Evolutionary conservation across 805 yeast species (phyloP).

Genomic region (Starmerella etchellsii): DNA sequence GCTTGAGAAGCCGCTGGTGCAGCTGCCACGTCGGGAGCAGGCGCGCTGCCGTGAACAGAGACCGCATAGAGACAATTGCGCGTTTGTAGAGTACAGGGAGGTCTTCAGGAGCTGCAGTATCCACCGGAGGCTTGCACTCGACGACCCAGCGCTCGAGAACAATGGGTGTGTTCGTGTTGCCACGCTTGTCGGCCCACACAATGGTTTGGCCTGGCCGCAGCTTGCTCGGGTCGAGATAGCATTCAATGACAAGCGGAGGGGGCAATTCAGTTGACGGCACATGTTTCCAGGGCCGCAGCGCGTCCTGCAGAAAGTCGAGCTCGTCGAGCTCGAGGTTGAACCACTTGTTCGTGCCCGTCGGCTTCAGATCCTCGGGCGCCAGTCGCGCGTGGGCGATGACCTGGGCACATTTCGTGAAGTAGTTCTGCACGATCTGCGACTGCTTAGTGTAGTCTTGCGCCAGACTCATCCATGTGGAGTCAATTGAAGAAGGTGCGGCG

Average conservation of each 20-base stretch:
- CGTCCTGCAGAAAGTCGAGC: slow-evolving; percentile 36
- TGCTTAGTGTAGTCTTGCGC: slow-evolving; percentile 12
- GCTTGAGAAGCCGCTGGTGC: slow-evolving; percentile 33
- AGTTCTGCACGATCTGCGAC: slow-evolving; percentile 29
- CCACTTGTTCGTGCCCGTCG: slow-evolving; percentile 24
- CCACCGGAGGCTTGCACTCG: slow-evolving; percentile 47
- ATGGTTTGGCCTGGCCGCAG: slow-evolving; percentile 46
- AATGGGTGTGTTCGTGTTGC: slow-evolving; percentile 52
- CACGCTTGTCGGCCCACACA: slow-evolving; percentile 41
- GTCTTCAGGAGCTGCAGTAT: slow-evolving; percentile 28
- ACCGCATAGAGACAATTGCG: slow-evolving; percentile 59
- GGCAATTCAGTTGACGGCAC: slow-evolving; percentile 23
- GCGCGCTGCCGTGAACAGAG: slow-evolving; percentile 51
- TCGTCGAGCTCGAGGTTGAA: slow-evolving; percentile 33
- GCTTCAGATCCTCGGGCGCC: slow-evolving; percentile 8
- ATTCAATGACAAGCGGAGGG: slow-evolving; percentile 80
- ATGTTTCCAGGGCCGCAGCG: slow-evolving; percentile 47
- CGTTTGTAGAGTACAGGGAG: slow-evolving; percentile 61
- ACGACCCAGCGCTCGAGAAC: slow-evolving; percentile 90
- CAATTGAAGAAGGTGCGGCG: too few species aligned
- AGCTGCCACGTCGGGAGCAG: slow-evolving; percentile 63
- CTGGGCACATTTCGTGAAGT: slow-evolving; percentile 31
- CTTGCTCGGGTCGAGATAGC: slow-evolving; percentile 55
- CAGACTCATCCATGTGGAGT: slow-evolving; percentile 13
- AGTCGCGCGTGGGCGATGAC: slow-evolving; percentile 24